These are phyloP conservation scores for Penicillium malachiteum DNA, from an alignment of 495 filamentous ascomycete genomes.

Conservation along the genomic window DNA sequence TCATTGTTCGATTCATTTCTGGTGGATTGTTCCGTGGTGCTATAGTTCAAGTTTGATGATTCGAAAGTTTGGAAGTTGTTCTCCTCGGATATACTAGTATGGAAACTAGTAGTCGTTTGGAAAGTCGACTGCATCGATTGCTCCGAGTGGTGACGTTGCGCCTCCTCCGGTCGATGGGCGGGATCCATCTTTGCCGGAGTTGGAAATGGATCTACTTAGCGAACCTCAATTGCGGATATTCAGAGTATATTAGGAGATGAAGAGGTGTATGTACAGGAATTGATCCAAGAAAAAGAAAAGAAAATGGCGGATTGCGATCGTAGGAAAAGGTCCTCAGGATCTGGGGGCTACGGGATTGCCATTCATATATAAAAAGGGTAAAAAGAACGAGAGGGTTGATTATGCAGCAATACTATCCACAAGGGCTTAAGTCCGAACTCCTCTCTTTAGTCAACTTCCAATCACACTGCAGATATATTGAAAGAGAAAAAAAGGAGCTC, in stretches of 20 bases:
- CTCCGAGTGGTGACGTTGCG: slow-evolving; percentile 10
- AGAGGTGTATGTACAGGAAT: slow-evolving; percentile 15
- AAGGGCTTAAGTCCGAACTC: slow-evolving; percentile 16
- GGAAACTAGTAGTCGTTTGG: background rate
- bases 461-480: background rate
- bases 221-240: slow-evolving; percentile 14
- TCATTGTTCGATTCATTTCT: slow-evolving; percentile 7
- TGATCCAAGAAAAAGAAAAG: background rate
- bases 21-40: background rate
- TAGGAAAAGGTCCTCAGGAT: background rate
- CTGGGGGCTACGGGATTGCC: background rate
- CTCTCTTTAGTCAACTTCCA: background rate
- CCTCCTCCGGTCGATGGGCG: slow-evolving; percentile 18
- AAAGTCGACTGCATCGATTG: background rate
- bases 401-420: no score
- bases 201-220: slow-evolving; percentile 8
- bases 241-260: slow-evolving; percentile 7
- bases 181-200: slow-evolving; percentile 24
- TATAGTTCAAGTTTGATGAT: background rate
- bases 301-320: slow-evolving; percentile 5
- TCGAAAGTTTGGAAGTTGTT: background rate
- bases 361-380: background rate
- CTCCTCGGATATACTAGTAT: background rate
- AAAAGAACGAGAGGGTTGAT: no score
- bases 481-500: no score